A percentile compares a stretch with the other conserved stretches of the same genome.
Conservation (phyloP, 305 asterid species). For the Rubia occidens region DNA sequence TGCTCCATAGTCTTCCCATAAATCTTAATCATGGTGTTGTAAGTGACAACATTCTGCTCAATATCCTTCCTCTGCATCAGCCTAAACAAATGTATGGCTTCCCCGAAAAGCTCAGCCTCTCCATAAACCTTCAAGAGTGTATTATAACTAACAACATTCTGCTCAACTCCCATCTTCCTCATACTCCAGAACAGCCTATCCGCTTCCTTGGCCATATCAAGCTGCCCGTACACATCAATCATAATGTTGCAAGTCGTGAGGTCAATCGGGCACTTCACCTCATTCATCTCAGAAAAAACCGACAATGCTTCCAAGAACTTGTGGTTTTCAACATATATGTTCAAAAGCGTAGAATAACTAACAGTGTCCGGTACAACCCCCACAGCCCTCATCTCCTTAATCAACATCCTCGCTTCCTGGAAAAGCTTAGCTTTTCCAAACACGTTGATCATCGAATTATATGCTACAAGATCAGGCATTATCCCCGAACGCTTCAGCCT, state of each 20-base stretch:
- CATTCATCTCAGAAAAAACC: constrained; percentile 68
- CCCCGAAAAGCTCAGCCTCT: constrained; percentile 91
- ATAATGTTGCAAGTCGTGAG: constrained; percentile 79
- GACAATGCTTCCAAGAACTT: constrained; percentile 70
- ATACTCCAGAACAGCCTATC: constrained; percentile 87
- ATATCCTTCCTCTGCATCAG: constrained; percentile 88
- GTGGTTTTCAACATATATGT: constrained; percentile 62
- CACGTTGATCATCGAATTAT: constrained; percentile 79
- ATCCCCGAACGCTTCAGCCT: constrained; percentile 71
- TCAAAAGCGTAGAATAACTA: constrained; percentile 70
- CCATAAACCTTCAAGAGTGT: constrained; percentile 84
- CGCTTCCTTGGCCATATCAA: constrained; percentile 88
- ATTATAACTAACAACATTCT: constrained; percentile 75
- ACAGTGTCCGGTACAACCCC: constrained; percentile 69
- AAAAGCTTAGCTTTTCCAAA: constrained; percentile 95
- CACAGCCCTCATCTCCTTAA: constrained; percentile 52
- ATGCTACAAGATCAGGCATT: constrained; percentile 74
- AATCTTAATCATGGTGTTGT: constrained; percentile 83
- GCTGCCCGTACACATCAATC: constrained; percentile 95
- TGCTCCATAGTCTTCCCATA: constrained; percentile 88
- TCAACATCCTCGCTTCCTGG: constrained; percentile 53
- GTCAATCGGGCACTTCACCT: constrained; percentile 49
- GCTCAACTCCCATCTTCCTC: constrained; percentile 79
- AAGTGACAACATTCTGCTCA: constrained; percentile 78
- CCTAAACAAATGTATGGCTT: constrained; percentile 84